Evolutionary conservation across 148 eudicot species (phyloP), one percentile per base, ranked within the genome.

Genomic region (Chenopodium formosanum): DNA sequence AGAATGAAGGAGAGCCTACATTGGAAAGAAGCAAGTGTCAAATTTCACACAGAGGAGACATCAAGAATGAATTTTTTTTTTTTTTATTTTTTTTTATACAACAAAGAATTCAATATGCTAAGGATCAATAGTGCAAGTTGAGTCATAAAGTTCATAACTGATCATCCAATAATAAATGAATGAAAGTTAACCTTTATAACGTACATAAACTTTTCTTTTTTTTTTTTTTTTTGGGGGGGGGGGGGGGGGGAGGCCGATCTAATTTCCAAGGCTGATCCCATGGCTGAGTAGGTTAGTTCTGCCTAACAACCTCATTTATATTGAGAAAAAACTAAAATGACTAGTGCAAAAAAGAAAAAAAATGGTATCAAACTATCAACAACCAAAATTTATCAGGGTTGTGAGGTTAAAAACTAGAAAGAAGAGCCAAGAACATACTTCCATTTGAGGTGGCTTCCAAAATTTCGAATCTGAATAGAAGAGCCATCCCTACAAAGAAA

Each of bases 371-470:
- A 6, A 6, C 7, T 40, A 40, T 40, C 44, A 40, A 40, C 44
- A 40, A 6, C 44, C 44, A 40, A 40, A 40, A 4, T 40, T 40
- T 37, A 5, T 40, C 44, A 5, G 8, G 7, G 44, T 40, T 40
- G 7, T 40, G 44, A 40, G 44, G 44, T 40, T 40, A 40, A 40
- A 40, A 40, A 40, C 7, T 40, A 6, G 44, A 40, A 40, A 40
- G 44, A 40, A 40, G 44, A 40, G 13, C 13, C 58, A 66, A 81
- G 74, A 76, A 81, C 94, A 83, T 91, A 97, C 99, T 90, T 97
- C 78, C 94, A 90, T 97, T 86, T 97, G 99, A 80, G 93, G 94
- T 34, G 97, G 97, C 87, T 97, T 92, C 99, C 99, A 97, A 81
- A 92, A 97, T 76, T 89, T 78, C 34, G 98, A 92, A 67, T 90